Percentiles rank a stretch among this genome's conserved stretches.
phyloP scores from a whole-genome alignment of 768 basidiomycete species.

The Panaeolus papilionaceus region DNA sequence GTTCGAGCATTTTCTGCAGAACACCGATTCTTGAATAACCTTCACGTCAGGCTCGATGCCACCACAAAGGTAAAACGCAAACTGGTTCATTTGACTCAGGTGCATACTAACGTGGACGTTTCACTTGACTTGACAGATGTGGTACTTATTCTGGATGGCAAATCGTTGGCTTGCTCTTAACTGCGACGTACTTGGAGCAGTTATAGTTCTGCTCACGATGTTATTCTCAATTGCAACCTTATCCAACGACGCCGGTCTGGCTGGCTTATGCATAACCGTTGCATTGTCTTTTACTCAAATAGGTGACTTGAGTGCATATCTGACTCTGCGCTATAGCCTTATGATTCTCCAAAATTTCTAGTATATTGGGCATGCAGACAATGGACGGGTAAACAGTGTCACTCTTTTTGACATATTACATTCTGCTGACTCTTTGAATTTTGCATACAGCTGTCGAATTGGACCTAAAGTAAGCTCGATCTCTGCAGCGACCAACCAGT shows the following conservation, averaged over 20 bases:
- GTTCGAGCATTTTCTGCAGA: slow-evolving; percentile 92
- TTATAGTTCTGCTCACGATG: slow-evolving; percentile 79
- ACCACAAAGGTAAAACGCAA: slow-evolving; percentile 65
- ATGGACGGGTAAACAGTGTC: slow-evolving; percentile 45
- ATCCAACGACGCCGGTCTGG: slow-evolving; percentile 59
- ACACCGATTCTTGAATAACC: slow-evolving; percentile 71
- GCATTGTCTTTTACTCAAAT: slow-evolving; percentile 58
- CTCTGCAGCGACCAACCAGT: too few species aligned
- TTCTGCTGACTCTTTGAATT: slow-evolving; percentile 1
- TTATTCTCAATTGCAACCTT: slow-evolving; percentile 74
- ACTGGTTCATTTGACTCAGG: neutral
- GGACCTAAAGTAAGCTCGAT: slow-evolving; percentile 67
- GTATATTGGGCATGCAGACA: slow-evolving; percentile 61
- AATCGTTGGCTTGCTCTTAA: slow-evolving; percentile 86
- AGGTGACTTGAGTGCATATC: slow-evolving; percentile 27
- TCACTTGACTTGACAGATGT: slow-evolving; percentile 55
- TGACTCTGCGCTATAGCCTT: too few species aligned
- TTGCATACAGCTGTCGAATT: slow-evolving; percentile 67
- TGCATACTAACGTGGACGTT: neutral
- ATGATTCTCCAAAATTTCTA: slow-evolving; percentile 15
- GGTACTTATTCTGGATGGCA: slow-evolving; percentile 90
- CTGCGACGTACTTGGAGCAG: slow-evolving; percentile 79
- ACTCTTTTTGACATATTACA: neutral
- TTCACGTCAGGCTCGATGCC: slow-evolving; percentile 76
- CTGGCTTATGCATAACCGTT: slow-evolving; percentile 79